Evolutionary conservation across 192 early-diverging fungal genomes (phyloP), one percentile per base, ranked within the genome.

Genomic region (Backusella mclennaniae): DNA sequence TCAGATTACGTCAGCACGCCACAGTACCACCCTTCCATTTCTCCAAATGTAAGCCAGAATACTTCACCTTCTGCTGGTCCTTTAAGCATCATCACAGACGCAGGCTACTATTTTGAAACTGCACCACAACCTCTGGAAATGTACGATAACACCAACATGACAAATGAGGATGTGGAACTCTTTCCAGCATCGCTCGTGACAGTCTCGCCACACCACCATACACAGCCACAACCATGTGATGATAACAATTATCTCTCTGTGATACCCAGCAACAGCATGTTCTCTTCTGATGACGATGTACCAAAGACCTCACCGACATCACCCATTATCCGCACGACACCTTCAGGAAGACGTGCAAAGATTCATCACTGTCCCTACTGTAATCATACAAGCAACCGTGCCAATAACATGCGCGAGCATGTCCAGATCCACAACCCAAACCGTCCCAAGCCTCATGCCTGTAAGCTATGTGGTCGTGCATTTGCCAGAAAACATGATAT

Each of bases 401-500:
- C 87, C 66, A 92, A 89, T 75, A 93, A 93, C 75, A 83, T 93
- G 75, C 83, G 91, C 67, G 85, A 88, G 12, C 92, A 93, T 71
- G 77, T 87, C 39, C 77, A 77, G 73, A 93, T 89, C 1, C 92
- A 93, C 69, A 85, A 93, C 79, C 90, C 90, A 14, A 84, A 88
- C 67, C 87, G 92, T 35, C 84, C 88, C 35, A 89, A 87, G 42
- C 84, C 84, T 33, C 91, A 86, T 81, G 76, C 74, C 39, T 93
- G 92, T 76, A 70, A 77, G 1, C 70, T 75, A 17, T 93, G 92
- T 69, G 70, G 74, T 17, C 90, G 89, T 46, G 76, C 82, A 21
- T 93, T 93, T 74, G 85, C 87, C 19, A 77, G 92, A 42, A 93
- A 90, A 44, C 91, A 93, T 78, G 93, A 94, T 79, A 79, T 93